Base-by-base conservation (phyloP, 495 filamentous ascomycete genomes). In the Hypomontagnella monticulosa region DNA sequence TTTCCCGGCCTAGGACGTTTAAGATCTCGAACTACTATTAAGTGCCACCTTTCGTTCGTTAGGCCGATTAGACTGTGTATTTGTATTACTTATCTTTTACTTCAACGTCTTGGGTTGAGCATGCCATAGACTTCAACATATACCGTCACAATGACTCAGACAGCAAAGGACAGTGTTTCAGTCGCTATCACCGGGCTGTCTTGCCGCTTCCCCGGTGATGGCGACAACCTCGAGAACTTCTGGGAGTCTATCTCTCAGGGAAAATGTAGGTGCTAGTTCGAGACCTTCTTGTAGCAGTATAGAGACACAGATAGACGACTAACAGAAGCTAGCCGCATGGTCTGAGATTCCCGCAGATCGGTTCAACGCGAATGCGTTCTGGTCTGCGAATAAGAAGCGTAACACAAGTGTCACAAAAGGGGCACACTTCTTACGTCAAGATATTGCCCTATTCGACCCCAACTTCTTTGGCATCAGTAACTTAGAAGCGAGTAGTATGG, bases 351-450 rank as follows among this genome's bases (percentile, higher is more conserved):
- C 91, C 0, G 68, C 83, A 30, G 86, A 89, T 55, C 84, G 91
- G n/a, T 93, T 90, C 79, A 73, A 77, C 54, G 67, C 53, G 3
- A 83, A 89, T 63, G 85, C 87, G 8, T 86, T 91, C 57, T 84
- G 86, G 83, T 52, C 90, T 88, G 69, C 88, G 86, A 60, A 87
- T 83, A 8, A 30, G 5, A 32, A 33, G 18, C 27, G 48, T 5
- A 3, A 37, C 16, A 87, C 89, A 0, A 84, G 86, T 5, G 2
- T 18, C 16, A 87, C 89, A 0, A 84, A 86, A 11, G 91, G 87
- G 55, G 91, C 90, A 4, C 90, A 87, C 76, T 95, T 91, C 76
- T 86, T 93, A 18, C 61, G 71, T 27, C 65, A 79, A 6, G 78
- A 81, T 54, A 14, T 78, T 0, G 67, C 41, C 4, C 10, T 44